Conservation (phyloP, 1,139 yeast genomes). For the Candida pseudoviswanathii region DNA sequence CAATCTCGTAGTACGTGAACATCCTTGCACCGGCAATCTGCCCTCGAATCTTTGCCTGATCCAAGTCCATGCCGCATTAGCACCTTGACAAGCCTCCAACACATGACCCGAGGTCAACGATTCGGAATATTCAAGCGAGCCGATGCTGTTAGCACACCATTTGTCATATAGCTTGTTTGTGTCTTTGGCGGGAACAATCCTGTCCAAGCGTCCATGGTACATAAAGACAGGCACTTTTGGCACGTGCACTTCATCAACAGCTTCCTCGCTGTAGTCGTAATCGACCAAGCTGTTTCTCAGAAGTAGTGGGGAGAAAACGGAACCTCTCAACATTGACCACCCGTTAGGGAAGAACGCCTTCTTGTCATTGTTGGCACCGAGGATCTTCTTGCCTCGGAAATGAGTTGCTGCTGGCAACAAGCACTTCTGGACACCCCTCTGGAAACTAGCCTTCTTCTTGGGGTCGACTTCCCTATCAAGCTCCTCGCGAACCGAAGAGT, state of each 20-base stretch:
- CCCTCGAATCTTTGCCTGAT: constrained; percentile 22
- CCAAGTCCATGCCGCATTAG: constrained; percentile 36
- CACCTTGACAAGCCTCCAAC: constrained; percentile 27
- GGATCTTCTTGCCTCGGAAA: constrained; percentile 18
- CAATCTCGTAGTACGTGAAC: constrained; percentile 23
- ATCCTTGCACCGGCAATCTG: constrained; percentile 27
- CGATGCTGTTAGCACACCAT: constrained; percentile 35
- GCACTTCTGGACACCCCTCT: constrained; percentile 6
- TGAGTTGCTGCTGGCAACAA: neutral
- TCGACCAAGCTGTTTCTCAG: too few relatives aligned
- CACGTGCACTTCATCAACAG: too few relatives aligned
- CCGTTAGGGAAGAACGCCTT: constrained; percentile 18
- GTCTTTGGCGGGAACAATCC: constrained; percentile 29
- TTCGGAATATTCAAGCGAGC: constrained; percentile 32
- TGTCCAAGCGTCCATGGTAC: constrained; percentile 34
- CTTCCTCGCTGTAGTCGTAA: too few relatives aligned
- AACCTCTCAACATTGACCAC: too few relatives aligned
- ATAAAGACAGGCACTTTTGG: constrained; percentile 38
- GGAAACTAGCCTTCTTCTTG: neutral
- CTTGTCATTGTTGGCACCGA: constrained; percentile 17
- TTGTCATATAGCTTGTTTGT: constrained; percentile 27
- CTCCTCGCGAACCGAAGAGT: constrained; percentile 19
- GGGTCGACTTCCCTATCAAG: constrained; percentile 6
- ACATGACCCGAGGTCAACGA: constrained; percentile 29
- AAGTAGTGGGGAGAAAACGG: too few relatives aligned